Base-by-base conservation (phyloP, 352 stramenopile genomes). In the Pythium rhizo-oryzae region DNA sequence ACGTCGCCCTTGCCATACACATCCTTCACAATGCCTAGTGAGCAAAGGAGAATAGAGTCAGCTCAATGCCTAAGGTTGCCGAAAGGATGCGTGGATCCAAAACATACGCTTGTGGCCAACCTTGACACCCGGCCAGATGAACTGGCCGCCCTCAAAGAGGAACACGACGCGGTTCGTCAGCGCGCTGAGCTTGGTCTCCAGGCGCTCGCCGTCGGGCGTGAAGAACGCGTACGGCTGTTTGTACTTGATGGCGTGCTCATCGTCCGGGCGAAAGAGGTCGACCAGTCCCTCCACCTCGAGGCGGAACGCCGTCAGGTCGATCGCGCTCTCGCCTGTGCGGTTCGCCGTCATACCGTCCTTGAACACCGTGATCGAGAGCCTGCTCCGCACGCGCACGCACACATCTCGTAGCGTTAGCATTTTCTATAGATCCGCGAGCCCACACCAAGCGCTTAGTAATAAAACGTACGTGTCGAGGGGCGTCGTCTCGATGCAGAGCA, bases 111-210 rank as follows among this genome's bases (percentile, higher is more conserved):
- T 87, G 72, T 90, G 80, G 43, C 81, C 82, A 47, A 92, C 65
- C 25, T 69, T 72, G 58, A 90, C 61, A 4, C 81, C 84, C 21
- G 84, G 84, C 80, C 84, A 92, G 54, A 91, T 84, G 57, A 92
- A 91, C 54, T 90, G 81, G 0, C 80, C 82, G 37, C 84, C 81
- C 69, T 93, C 84, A 53, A 91, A 89, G n/a, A 93, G 57, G 55
- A 84, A 93, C 43, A 90, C 81, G 56, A 90, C 64, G 16, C 55
- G 61, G 55, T 82, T 69, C n/a, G 63, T 58, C 58, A 90, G 51
- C 8, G 52, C 65, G 25, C 62, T 74, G 28, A 87, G 65, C n/a
- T 55, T 53, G 25, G 63, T 59, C 18, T 78, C 70, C 1, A 92
- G 56, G 13, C 72, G 79, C 47, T 75, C 43, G 52, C 84, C 80